phyloP scores from a whole-genome alignment of 2,329 filamentous ascomycete genomes.

The Orbilia brochopaga region DNA sequence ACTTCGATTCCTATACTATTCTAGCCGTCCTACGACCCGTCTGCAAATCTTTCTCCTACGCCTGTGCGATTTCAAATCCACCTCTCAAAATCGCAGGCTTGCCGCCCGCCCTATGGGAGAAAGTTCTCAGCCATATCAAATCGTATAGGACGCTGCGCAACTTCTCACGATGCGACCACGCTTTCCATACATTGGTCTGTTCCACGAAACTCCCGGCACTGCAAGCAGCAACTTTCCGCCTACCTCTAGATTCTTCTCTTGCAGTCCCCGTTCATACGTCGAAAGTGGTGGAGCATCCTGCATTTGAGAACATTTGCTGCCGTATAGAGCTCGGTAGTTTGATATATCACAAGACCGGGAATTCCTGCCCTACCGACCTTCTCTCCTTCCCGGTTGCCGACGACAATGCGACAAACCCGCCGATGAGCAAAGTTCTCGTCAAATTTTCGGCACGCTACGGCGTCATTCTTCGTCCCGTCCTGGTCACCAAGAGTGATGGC shows the following conservation, averaged over 20 bases:
- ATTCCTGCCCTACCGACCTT: slow-evolving; percentile 34
- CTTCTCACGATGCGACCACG: slow-evolving; percentile 12
- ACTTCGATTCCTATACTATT: slow-evolving; percentile 33
- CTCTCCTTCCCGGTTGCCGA: slow-evolving; percentile 28
- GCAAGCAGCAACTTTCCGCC: slow-evolving; percentile 19
- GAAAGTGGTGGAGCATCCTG: slow-evolving; percentile 29
- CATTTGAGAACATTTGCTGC: slow-evolving; percentile 48
- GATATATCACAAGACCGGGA: slow-evolving; percentile 50
- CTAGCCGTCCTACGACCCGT: slow-evolving; percentile 27
- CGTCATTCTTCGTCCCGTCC: slow-evolving; percentile 26
- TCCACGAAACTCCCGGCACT: slow-evolving; percentile 15
- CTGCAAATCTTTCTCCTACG: slow-evolving; percentile 38
- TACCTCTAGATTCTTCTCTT: not conserved
- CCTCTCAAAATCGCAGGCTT: slow-evolving; percentile 20
- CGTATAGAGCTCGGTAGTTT: slow-evolving; percentile 44
- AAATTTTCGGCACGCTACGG: slow-evolving; percentile 42
- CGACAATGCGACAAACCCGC: slow-evolving; percentile 40
- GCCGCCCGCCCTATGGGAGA: slow-evolving; percentile 32
- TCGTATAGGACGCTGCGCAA: slow-evolving; percentile 27
- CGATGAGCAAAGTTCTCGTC: slow-evolving; percentile 23
- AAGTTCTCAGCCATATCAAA: slow-evolving; percentile 23
- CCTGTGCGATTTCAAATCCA: slow-evolving; percentile 17
- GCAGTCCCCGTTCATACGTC: not conserved
- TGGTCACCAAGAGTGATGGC: slow-evolving; percentile 17
- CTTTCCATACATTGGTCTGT: slow-evolving; percentile 15